Percentiles rank a stretch among this genome's conserved stretches.
Conservation (phyloP, 768 basidiomycete species). For the Trametes gibbosa region DNA sequence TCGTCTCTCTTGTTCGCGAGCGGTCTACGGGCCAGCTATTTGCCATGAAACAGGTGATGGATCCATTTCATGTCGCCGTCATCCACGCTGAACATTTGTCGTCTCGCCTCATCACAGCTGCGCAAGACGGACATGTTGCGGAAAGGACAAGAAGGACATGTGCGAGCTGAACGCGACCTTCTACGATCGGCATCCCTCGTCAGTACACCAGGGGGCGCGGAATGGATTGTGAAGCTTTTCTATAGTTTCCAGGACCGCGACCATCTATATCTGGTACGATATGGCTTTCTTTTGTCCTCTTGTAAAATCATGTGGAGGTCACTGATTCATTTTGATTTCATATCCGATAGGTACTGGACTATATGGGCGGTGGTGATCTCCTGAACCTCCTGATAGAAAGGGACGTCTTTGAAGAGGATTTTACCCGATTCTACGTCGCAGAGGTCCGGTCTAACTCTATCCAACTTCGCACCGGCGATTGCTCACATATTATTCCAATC, state of each 20-base stretch:
- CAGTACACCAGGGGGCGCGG: conserved; percentile 67
- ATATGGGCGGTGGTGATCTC: conserved; percentile 95
- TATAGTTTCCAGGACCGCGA: conserved; percentile 97
- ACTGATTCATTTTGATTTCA: conserved; percentile 61
- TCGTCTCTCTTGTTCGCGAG: conserved; percentile 90
- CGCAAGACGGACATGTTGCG: conserved; percentile 91
- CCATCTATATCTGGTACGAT: conserved; percentile 84
- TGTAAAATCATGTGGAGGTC: conserved; percentile 17
- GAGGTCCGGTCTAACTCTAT: conserved; percentile 56
- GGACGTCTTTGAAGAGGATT: conserved; percentile 87
- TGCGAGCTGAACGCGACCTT: conserved; percentile 92
- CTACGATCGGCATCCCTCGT: conserved; percentile 87
- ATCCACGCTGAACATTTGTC: not conserved
- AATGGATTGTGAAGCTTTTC: conserved; percentile 92
- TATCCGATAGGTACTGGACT: conserved; percentile 75
- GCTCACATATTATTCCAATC: not conserved
- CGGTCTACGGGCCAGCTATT: conserved; percentile 74
- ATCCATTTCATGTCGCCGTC: conserved; percentile 8
- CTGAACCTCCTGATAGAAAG: conserved; percentile 93
- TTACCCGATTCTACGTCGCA: conserved; percentile 91
- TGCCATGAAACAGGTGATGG: conserved; percentile 91
- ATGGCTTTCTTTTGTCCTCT: conserved; percentile 24
- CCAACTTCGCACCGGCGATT: conserved; percentile 22
- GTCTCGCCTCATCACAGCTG: conserved; percentile 42
- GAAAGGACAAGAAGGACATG: conserved; percentile 96